A percentile compares a stretch with the other conserved stretches of the same genome.
These are phyloP conservation scores for Artomyces pyxidatus DNA, from an alignment of 768 basidiomycete species.

Conservation along the genomic window DNA sequence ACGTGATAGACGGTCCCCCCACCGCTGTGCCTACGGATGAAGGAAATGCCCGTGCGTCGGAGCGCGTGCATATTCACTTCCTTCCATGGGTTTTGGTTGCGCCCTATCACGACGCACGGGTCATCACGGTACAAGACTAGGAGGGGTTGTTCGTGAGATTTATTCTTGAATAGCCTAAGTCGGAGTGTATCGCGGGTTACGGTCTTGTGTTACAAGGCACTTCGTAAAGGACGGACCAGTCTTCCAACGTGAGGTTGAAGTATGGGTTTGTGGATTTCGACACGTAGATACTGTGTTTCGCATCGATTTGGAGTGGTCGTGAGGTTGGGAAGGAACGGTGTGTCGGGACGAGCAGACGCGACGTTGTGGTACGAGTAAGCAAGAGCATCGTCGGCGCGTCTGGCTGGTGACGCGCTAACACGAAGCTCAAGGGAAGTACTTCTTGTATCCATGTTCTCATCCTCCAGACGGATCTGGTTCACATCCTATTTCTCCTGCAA, in stretches of 20 bases:
- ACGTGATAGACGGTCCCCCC: conserved; percentile 98
- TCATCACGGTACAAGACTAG: conserved; percentile 82
- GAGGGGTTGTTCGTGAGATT: conserved; percentile 55
- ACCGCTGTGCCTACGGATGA: conserved; percentile 81
- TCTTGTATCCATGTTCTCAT: too few relatives aligned
- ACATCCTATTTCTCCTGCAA: too few relatives aligned
- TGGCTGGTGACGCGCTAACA: too few relatives aligned
- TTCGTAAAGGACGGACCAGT: conserved; percentile 56
- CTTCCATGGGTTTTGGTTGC: conserved; percentile 99
- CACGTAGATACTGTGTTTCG: conserved; percentile 51
- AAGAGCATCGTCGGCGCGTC: background rate
- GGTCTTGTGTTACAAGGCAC: conserved; percentile 18
- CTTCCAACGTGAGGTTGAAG: conserved; percentile 87
- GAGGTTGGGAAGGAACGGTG: too few relatives aligned
- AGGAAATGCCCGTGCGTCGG: conserved; percentile 47
- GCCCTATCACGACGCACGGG: conserved; percentile 88
- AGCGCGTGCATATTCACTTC: conserved; percentile 76
- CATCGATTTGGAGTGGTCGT: background rate
- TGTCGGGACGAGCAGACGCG: too few relatives aligned
- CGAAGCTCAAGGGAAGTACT: too few relatives aligned
- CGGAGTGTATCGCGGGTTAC: too few relatives aligned
- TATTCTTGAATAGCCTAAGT: conserved; percentile 84
- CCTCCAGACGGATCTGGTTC: too few relatives aligned
- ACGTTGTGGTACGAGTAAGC: background rate
- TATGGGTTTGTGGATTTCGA: conserved; percentile 76